Percentiles rank a stretch among this genome's conserved stretches.
phyloP scores from a whole-genome alignment of 345 rosid species.

The Eucalyptus curtisii region DNA sequence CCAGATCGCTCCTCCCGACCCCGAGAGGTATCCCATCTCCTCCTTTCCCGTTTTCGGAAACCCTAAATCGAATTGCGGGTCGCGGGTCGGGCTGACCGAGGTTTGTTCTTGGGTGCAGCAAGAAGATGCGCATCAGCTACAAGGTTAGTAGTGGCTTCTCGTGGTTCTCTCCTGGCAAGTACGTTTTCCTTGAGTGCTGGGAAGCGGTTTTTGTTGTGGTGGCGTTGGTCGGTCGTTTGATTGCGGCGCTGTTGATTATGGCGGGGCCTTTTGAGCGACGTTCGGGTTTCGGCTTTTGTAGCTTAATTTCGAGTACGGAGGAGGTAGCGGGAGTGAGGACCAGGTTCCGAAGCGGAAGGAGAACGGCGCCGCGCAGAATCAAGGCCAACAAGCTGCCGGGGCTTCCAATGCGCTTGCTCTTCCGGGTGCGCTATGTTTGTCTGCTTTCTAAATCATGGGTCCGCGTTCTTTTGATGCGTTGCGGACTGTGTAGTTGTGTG shows the following conservation, averaged over 20 bases:
- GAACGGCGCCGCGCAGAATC: conserved; percentile 3
- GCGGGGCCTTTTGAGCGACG: neutral
- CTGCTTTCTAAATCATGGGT: neutral
- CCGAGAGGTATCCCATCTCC: conserved; percentile 37
- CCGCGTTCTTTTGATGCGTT: neutral
- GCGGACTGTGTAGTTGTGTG: neutral
- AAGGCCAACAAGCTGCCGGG: conserved; percentile 16
- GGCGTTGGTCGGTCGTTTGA: neutral
- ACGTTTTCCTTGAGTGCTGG: neutral
- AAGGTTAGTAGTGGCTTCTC: conserved; percentile 38
- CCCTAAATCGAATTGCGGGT: neutral
- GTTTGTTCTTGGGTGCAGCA: conserved; percentile 30
- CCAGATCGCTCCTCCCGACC: conserved; percentile 65
- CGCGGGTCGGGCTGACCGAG: neutral
- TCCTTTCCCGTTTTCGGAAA: neutral
- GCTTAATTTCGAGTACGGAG: conserved; percentile 55
- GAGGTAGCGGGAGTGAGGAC: conserved; percentile 23
- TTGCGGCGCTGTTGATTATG: neutral
- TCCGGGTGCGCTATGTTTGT: conserved; percentile 27
- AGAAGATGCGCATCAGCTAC: conserved; percentile 68
- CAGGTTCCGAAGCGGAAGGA: conserved; percentile 25
- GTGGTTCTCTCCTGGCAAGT: neutral
- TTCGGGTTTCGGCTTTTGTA: neutral
- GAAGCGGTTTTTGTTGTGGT: neutral
- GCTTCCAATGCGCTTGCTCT: conserved; percentile 60